Evolutionary conservation across 306 rosid species (phyloP), one percentile per base, ranked within the genome.

Genomic region (Senna siamea): DNA sequence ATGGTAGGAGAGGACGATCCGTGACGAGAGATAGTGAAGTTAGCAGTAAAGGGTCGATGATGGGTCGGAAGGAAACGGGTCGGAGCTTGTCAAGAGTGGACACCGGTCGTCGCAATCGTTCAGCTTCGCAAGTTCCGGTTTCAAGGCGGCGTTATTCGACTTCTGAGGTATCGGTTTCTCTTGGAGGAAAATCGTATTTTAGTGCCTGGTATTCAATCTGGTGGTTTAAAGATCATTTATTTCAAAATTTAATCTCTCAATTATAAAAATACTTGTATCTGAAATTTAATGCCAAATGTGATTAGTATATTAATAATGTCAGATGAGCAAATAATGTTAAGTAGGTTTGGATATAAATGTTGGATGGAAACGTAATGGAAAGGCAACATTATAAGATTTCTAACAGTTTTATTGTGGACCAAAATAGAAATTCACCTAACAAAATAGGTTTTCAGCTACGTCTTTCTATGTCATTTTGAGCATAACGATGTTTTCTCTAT

Each of bases 71-170:
- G 14, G 79, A 50, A 52, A 28, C 67, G 19, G 81, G 77, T 44
- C 88, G 91, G 81, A 81, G 85, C 56, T 41, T 83, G 14, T 75
- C 96, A 9, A 37, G 90, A 43, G 79, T 81, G 4, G 92, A 76
- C 3, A 12, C 82, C 0, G 85, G 81, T 51, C 87, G 87, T 10
- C 84, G 91, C 2, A 79, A 83, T 9, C 91, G 94, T 17, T 89
- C 98, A 3, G 85, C 81, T 55, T 90, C 98, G 4, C 86, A 76
- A 35, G 34, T 77, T 41, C 93, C 93, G 5, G 85, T 76, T 74
- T 76, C 96, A 6, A 67, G 92, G 53, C 60, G 79, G 51, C 72
- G 10, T 44, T 75, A 28, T 78, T 79, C 82, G 9, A 81, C 78
- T 73, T 89, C 97, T 18, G 96, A 91, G 94, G 98, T 91, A 18